Conservation (phyloP, 768 basidiomycete genomes). For the Amanita brunnescens region DNA sequence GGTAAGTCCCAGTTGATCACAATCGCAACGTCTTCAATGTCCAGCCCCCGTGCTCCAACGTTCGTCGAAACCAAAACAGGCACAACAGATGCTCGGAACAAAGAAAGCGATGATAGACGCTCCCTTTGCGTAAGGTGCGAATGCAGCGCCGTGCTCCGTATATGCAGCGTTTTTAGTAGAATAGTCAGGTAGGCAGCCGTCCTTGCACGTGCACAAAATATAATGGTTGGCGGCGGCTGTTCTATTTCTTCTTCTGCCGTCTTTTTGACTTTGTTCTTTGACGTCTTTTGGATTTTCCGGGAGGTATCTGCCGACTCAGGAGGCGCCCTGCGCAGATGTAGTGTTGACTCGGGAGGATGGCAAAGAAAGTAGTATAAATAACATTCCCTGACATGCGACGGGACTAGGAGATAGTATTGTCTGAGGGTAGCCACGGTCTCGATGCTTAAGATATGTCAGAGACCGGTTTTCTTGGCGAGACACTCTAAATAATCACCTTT, state of each 20-base stretch:
- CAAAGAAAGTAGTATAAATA: slow-evolving; percentile 88
- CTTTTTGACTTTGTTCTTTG: slow-evolving; percentile 29
- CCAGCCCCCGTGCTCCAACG: slow-evolving; percentile 90
- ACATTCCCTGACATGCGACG: slow-evolving; percentile 87
- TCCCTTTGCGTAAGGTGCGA: slow-evolving; percentile 91
- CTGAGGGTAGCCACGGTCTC: slow-evolving; percentile 86
- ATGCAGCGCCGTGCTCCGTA: slow-evolving; percentile 86
- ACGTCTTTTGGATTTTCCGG: slow-evolving; percentile 16
- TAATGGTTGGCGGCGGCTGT: slow-evolving; percentile 91
- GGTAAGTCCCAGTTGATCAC: slow-evolving; percentile 98
- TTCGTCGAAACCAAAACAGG: slow-evolving; percentile 93
- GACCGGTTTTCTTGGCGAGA: background rate
- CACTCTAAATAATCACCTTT: slow-evolving; percentile 34
- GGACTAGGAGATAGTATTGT: slow-evolving; percentile 86
- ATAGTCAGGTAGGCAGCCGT: slow-evolving; percentile 86
- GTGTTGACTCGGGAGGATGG: slow-evolving; percentile 76
- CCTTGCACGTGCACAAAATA: slow-evolving; percentile 80
- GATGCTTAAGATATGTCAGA: slow-evolving; percentile 38
- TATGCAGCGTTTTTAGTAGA: slow-evolving; percentile 66
- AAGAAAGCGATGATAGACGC: slow-evolving; percentile 70
- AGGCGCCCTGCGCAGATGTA: slow-evolving; percentile 54
- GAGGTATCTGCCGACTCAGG: slow-evolving; percentile 39
- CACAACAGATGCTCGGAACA: slow-evolving; percentile 80
- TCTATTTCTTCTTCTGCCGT: slow-evolving; percentile 39
- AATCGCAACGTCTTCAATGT: slow-evolving; percentile 93